Conservation (phyloP, 305 asterid species). For the Andrographis paniculata region DNA sequence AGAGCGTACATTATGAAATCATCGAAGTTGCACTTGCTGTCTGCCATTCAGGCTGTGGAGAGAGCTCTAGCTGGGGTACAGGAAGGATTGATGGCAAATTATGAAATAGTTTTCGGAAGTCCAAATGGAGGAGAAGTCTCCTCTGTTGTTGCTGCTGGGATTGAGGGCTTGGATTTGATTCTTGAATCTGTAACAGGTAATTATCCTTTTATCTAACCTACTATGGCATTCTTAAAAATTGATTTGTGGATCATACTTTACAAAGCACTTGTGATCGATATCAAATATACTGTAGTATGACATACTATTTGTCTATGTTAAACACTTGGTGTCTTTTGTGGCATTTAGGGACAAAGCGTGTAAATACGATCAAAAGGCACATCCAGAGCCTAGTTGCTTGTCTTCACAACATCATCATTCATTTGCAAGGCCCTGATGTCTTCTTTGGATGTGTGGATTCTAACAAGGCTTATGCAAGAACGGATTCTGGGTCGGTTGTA, state of each 20-base stretch:
- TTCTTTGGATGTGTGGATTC: conserved; percentile 34
- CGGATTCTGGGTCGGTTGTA: conserved; percentile 75
- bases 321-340: conserved; percentile 16
- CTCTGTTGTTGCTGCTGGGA: conserved; percentile 69
- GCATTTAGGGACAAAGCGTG: conserved; percentile 57
- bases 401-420: conserved; percentile 69
- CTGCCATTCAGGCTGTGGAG: conserved; percentile 68
- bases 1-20: conserved; percentile 47
- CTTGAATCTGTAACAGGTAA: conserved; percentile 73
- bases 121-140: conserved; percentile 64
- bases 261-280: too few species aligned
- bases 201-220: conserved; percentile 12
- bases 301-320: not conserved
- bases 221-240: not conserved
- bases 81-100: conserved; percentile 49
- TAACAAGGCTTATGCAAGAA: conserved; percentile 26
- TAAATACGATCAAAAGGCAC: conserved; percentile 50
- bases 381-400: conserved; percentile 63
- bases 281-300: too few species aligned
- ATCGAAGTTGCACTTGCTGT: conserved; percentile 56
- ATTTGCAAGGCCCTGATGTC: conserved; percentile 65
- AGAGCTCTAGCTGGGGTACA: conserved; percentile 87
- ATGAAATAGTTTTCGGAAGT: conserved; percentile 54
- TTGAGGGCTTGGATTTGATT: conserved; percentile 71
- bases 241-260: too few species aligned